A percentile compares a stretch with the other conserved stretches of the same genome.
Conservation (phyloP, 495 filamentous ascomycete genomes). For the Podospora appendiculata region DNA sequence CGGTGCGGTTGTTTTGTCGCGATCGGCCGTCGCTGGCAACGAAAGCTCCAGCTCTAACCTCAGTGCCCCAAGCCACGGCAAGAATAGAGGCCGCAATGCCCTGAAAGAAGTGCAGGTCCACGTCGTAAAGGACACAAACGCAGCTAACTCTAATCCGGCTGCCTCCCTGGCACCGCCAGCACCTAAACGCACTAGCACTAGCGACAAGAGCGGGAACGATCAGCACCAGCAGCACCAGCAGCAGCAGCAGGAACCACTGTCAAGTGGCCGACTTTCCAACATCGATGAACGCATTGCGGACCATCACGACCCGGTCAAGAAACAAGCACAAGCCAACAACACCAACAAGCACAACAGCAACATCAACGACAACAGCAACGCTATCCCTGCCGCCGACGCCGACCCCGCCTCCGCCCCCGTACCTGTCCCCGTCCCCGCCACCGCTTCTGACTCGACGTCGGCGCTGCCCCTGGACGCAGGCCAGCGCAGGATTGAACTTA, state of each 20-base stretch:
- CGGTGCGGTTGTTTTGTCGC: neutral
- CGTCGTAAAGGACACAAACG: neutral
- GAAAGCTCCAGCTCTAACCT: neutral
- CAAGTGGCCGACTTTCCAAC: neutral
- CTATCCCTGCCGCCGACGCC: neutral
- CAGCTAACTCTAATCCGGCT: neutral
- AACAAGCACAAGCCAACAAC: neutral
- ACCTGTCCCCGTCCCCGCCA: neutral
- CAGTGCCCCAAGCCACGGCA: neutral
- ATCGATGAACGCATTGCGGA: constrained; percentile 6
- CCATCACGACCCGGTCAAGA: neutral
- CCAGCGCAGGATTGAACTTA: neutral
- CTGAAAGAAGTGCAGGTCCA: no score
- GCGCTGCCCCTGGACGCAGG: neutral
- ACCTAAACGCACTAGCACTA: neutral
- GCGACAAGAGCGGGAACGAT: constrained; percentile 10
- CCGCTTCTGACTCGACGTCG: constrained; percentile 1
- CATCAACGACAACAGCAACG: neutral
- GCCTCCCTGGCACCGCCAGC: neutral
- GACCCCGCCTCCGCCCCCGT: neutral
- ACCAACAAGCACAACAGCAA: neutral
- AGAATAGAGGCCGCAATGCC: neutral
- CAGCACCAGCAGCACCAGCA: constrained; percentile 5
- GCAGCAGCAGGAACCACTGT: neutral
- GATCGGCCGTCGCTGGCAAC: neutral